These are phyloP conservation scores for Yueomyces sp. DNA, from an alignment of 1,139 yeast genomes.

Conservation along the genomic window DNA sequence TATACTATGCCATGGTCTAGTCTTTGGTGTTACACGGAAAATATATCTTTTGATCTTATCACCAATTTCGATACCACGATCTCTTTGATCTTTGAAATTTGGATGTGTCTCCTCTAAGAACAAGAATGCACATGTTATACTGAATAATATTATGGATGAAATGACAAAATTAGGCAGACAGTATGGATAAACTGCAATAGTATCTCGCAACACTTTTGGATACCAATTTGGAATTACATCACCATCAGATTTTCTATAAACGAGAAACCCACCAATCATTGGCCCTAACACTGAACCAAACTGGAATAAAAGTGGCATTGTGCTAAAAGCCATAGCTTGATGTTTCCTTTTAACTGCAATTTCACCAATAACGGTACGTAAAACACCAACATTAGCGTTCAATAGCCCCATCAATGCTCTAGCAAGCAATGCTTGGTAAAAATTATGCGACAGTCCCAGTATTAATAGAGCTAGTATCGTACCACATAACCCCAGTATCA, in stretches of 20 bases:
- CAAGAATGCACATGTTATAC: constrained; percentile 33
- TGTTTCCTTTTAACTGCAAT: constrained; percentile 42
- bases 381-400: constrained; percentile 51
- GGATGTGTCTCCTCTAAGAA: constrained; percentile 54
- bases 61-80: constrained; percentile 42
- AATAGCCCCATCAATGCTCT: constrained; percentile 42
- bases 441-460: constrained; percentile 42
- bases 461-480: constrained; percentile 34
- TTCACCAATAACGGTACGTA: constrained; percentile 51
- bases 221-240: constrained; percentile 7
- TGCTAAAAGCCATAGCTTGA: constrained; percentile 49
- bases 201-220: constrained; percentile 10
- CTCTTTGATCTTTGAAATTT: constrained; percentile 30
- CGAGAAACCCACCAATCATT: constrained; percentile 36
- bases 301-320: constrained; percentile 48
- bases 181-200: constrained; percentile 39
- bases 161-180: constrained; percentile 50
- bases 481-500: constrained; percentile 41
- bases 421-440: constrained; percentile 39
- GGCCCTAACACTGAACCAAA: constrained; percentile 50
- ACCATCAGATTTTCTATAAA: constrained; percentile 24
- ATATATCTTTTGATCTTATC: constrained; percentile 28
- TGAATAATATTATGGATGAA: constrained; percentile 29
- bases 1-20: constrained; percentile 24
- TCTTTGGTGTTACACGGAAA: constrained; percentile 26